Evolutionary conservation across 495 filamentous ascomycete species (phyloP).

Genomic region (Opeltia flavorubescens): DNA sequence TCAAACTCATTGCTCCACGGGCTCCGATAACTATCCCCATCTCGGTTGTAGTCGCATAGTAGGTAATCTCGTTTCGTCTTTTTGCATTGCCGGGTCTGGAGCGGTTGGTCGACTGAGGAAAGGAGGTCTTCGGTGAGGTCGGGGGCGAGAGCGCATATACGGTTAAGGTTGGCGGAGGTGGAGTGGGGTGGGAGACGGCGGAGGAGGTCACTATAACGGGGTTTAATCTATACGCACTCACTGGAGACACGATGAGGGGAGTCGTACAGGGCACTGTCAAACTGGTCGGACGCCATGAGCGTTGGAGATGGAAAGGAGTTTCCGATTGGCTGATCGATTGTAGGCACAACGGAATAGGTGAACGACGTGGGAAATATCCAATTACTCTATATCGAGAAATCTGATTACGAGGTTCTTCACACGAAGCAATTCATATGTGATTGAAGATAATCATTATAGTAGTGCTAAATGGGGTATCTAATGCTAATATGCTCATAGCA

Average conservation of each 20-base stretch:
- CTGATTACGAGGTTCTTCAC: no score
- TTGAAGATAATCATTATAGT: not conserved
- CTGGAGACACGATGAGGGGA: not conserved
- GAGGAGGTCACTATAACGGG: constrained; percentile 70
- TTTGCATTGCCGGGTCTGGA: constrained; percentile 69
- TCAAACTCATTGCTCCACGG: constrained; percentile 99
- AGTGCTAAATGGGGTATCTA: constrained; percentile 13
- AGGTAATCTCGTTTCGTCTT: constrained; percentile 91
- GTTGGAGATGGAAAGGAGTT: not conserved
- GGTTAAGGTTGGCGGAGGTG: constrained; percentile 69
- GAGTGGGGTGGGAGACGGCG: constrained; percentile 90
- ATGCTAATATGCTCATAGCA: constrained; percentile 4
- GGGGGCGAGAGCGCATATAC: constrained; percentile 73
- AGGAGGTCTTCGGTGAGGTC: constrained; percentile 95
- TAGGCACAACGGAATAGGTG: not conserved
- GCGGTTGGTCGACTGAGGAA: constrained; percentile 89
- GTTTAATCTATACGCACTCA: constrained; percentile 4
- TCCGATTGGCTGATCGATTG: not conserved
- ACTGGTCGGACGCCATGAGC: constrained; percentile 39
- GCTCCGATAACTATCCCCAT: constrained; percentile 91
- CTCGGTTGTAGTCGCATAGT: constrained; percentile 98
- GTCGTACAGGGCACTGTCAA: constrained; percentile 49
- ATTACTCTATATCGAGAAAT: no score
- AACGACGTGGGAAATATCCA: no score
- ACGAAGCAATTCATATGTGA: no score